Conservation (phyloP, 2,329 filamentous ascomycete species). For the Neurospora sp. region DNA sequence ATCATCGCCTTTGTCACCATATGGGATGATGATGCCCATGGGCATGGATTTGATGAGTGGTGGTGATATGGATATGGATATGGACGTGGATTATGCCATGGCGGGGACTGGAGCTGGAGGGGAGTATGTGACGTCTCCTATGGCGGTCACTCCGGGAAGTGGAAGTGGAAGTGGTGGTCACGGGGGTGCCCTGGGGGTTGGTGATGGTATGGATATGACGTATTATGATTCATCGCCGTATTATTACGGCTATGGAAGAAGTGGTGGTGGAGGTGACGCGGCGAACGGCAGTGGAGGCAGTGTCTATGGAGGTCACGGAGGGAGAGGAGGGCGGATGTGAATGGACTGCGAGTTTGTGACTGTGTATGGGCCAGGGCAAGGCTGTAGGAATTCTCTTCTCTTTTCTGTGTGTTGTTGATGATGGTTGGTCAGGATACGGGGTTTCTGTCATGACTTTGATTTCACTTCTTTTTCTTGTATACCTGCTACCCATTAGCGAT, state of each 20-base stretch:
- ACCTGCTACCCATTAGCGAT: background rate
- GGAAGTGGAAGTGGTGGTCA: background rate
- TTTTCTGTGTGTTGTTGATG: background rate
- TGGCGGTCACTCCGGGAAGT: background rate
- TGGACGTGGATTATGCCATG: background rate
- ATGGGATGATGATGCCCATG: background rate
- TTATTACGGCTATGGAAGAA: background rate
- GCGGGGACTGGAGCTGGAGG: background rate
- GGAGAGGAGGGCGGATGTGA: slow-evolving; percentile 4
- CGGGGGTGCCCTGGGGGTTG: background rate
- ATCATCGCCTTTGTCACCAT: background rate
- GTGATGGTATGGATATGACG: background rate
- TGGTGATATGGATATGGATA: background rate
- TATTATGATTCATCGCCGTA: background rate
- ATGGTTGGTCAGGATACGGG: background rate
- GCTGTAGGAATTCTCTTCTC: background rate
- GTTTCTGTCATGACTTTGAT: background rate
- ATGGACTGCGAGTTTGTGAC: background rate
- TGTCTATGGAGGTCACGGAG: background rate
- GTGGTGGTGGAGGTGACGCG: background rate
- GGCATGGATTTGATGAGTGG: background rate
- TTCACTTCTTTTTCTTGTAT: background rate
- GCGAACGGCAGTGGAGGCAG: slow-evolving; percentile 1
- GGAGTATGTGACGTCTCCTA: background rate
- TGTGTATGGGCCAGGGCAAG: background rate